Evolutionary conservation across 495 filamentous ascomycete species (phyloP).

Genomic region (Penicillium ucsense): DNA sequence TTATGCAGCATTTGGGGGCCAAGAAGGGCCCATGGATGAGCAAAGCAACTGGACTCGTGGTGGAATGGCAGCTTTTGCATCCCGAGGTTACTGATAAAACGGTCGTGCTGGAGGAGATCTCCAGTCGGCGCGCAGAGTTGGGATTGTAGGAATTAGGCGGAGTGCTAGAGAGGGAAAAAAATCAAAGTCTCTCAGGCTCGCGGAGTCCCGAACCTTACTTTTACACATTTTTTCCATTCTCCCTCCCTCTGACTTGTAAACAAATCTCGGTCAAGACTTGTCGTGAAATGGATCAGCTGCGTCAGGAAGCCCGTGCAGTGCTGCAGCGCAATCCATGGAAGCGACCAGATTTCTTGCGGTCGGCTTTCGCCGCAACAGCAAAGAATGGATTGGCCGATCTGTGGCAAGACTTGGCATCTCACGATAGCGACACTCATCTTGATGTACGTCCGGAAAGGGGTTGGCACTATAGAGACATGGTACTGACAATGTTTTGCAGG

Average conservation of each 20-base stretch:
- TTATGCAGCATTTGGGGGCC: constrained; percentile 49
- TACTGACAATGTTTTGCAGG: constrained; percentile 6
- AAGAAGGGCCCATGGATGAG: constrained; percentile 72
- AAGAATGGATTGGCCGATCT: constrained; percentile 13
- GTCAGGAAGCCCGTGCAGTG: constrained; percentile 19
- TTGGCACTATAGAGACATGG: too few relatives aligned
- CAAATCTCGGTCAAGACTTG: too few relatives aligned
- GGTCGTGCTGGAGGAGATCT: constrained; percentile 57
- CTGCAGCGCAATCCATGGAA: constrained; percentile 10
- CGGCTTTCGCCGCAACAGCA: background rate
- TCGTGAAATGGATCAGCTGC: constrained; percentile 24
- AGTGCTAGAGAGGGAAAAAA: background rate
- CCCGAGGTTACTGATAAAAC: constrained; percentile 49
- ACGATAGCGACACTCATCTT: constrained; percentile 10
- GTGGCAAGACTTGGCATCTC: constrained; percentile 23
- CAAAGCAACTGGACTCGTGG: constrained; percentile 56
- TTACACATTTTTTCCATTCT: background rate
- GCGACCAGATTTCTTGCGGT: constrained; percentile 1
- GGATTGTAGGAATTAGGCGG: constrained; percentile 26
- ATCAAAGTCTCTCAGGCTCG: background rate
- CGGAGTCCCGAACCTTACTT: background rate
- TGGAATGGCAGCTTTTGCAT: constrained; percentile 81
- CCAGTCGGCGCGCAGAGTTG: constrained; percentile 44
- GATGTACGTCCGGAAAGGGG: constrained; percentile 10
- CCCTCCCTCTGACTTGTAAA: too few relatives aligned